Percentiles rank a stretch among this genome's conserved stretches.
Evolutionary conservation across 2,329 filamentous ascomycete genomes (phyloP).

Genomic region (Clarireedia homoeocarpa): DNA sequence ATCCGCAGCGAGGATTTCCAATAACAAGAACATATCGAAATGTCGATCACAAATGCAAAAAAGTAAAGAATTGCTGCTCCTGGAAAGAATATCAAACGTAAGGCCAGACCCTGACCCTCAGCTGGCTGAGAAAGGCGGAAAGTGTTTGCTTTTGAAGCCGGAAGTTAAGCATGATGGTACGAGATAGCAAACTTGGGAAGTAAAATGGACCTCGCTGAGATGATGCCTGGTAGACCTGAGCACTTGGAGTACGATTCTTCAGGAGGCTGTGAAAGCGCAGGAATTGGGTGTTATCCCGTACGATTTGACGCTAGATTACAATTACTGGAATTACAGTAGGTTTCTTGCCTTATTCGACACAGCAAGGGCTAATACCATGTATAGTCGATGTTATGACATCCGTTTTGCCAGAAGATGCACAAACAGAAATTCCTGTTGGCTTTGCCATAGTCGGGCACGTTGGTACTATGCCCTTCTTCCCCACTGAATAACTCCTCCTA

Average conservation of each 20-base stretch:
- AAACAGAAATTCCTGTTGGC: constrained; percentile 74
- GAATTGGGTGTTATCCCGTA: constrained; percentile 69
- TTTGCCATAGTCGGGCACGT: constrained; percentile 89
- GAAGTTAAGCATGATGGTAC: constrained; percentile 44
- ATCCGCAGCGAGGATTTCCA: constrained; percentile 69
- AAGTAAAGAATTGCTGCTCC: constrained; percentile 56
- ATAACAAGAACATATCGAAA: constrained; percentile 65
- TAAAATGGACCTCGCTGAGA: background rate
- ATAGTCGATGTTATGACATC: constrained; percentile 65
- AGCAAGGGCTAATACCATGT: background rate
- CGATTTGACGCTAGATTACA: constrained; percentile 69
- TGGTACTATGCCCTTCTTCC: constrained; percentile 38
- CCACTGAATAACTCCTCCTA: background rate
- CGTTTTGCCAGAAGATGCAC: constrained; percentile 70
- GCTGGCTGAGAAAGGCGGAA: constrained; percentile 47
- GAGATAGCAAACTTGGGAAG: background rate
- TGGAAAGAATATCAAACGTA: constrained; percentile 58
- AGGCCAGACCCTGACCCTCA: constrained; percentile 51
- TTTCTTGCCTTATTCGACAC: constrained; percentile 4
- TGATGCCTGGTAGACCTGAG: constrained; percentile 45
- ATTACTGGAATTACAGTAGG: constrained; percentile 77
- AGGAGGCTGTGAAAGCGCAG: constrained; percentile 58
- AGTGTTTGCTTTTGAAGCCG: constrained; percentile 53
- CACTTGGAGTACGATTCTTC: constrained; percentile 69
- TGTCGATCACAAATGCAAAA: constrained; percentile 59